These are phyloP conservation scores for Meyerozyma carpophila DNA, from an alignment of 1,139 yeast genomes.

Conservation along the genomic window DNA sequence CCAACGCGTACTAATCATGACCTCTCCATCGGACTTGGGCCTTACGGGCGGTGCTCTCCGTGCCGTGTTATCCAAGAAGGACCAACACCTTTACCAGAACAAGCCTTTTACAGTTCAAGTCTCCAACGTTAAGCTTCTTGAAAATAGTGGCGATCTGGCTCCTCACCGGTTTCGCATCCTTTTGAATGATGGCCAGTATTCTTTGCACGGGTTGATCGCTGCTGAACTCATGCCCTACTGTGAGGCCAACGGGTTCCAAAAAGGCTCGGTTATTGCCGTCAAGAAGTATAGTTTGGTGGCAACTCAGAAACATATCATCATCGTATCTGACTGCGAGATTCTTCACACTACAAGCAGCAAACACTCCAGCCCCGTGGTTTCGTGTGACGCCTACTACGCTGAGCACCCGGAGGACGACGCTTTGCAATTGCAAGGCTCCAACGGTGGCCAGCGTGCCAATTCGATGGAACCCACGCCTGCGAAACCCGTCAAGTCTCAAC, in stretches of 20 bases:
- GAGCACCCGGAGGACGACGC: conserved; percentile 51
- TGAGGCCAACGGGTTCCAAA: conserved; percentile 37
- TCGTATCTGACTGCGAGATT: conserved; percentile 49
- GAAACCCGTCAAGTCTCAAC: neutral
- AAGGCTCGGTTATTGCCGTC: conserved; percentile 29
- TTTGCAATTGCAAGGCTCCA: conserved; percentile 1
- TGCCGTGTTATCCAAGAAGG: conserved; percentile 1
- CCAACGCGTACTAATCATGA: conserved; percentile 14
- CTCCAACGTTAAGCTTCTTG: conserved; percentile 41
- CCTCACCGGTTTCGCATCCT: conserved; percentile 47
- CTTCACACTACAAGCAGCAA: conserved; percentile 37
- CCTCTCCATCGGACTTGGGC: conserved; percentile 15
- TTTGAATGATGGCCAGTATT: conserved; percentile 60
- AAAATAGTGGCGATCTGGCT: conserved; percentile 32
- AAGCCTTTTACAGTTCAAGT: conserved; percentile 42
- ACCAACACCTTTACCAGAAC: conserved; percentile 3
- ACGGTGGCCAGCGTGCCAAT: neutral
- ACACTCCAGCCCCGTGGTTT: conserved; percentile 29
- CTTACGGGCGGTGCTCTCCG: conserved; percentile 8
- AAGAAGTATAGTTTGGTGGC: conserved; percentile 43
- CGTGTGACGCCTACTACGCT: conserved; percentile 49
- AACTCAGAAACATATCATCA: conserved; percentile 48
- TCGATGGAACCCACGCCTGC: neutral
- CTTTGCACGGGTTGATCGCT: conserved; percentile 62
- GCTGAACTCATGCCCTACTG: conserved; percentile 51